Base-by-base conservation (phyloP, 2,329 filamentous ascomycete genomes). In the Cladophialophora carrionii region DNA sequence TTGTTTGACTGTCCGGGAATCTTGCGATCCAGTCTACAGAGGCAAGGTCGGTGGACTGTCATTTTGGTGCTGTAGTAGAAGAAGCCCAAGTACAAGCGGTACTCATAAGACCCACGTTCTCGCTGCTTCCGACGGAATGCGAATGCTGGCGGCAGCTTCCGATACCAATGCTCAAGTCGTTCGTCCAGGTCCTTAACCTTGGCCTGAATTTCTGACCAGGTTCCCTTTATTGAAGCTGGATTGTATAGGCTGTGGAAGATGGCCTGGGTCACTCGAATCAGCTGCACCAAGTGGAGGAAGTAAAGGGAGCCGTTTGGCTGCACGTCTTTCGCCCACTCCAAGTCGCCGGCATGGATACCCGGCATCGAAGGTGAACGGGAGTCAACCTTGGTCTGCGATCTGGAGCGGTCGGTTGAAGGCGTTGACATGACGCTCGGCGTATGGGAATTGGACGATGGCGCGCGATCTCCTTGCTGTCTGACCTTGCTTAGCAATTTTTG, bases 61-160 rank as follows among this genome's bases (percentile, higher is more conserved):
- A 79, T 79, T 24, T 76, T 76, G 22, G 76, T 74, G 61, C 79
- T 80, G 64, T 81, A 79, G 71, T 78, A 81, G 56, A 77, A 74
- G 57, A 81, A 78, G 2, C 77, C 79, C 20, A 81, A 71, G 26
- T 73, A 73, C 55, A 81, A 71, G 54, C 79, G 79, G 56, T 69
- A 71, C 52, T 79, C 75, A 20, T 80, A 73, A 20, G 75, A 68
- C 4, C 64, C 70, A 1, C 69, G 68, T 9, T 70, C 63, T 48
- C 69, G 70, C 54, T 75, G 72, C 7, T 73, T 77, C 2, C 71
- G 70, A 12, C 71, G 69, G 55, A 77, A 77, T 46, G 74, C 72
- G 58, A 79, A 78, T 6, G 74, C 73, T n/a, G 69, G 63, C 9
- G 78, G 78, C 14, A 80, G 72, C 31, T 72, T 74, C 26, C 73